Conservation (phyloP, 129 eudicot species). For the Lactuca saligna region DNA sequence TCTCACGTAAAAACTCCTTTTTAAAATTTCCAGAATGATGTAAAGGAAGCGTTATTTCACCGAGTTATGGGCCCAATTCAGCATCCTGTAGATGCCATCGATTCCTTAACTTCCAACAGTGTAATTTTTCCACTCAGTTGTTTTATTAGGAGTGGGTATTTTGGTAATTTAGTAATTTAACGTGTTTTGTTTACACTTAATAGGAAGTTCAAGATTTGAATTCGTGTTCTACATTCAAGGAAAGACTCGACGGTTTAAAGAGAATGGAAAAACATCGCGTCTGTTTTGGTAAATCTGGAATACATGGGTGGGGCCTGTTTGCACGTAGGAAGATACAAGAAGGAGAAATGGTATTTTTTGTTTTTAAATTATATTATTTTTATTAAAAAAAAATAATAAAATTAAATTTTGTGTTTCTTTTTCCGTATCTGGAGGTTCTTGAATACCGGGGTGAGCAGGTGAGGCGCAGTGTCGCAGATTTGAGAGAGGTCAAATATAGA, state of each 20-base stretch:
- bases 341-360: constrained; percentile 77
- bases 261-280: constrained; percentile 63
- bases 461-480: constrained; percentile 77
- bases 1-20: constrained; percentile 7
- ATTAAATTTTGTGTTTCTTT: background rate
- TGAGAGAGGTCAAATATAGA: constrained; percentile 63
- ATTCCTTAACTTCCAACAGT: constrained; percentile 39
- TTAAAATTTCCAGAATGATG: constrained; percentile 36
- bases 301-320: constrained; percentile 99
- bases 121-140: constrained; percentile 14
- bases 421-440: constrained; percentile 52
- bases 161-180: background rate
- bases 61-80: constrained; percentile 71
- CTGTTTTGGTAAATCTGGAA: constrained; percentile 93
- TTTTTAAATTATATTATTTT: background rate
- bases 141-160: background rate
- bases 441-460: constrained; percentile 93
- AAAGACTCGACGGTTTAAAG: constrained; percentile 64
- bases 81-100: constrained; percentile 59
- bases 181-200: background rate
- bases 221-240: constrained; percentile 58
- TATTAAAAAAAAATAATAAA: too few species aligned
- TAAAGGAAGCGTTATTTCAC: constrained; percentile 56
- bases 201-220: constrained; percentile 42
- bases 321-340: constrained; percentile 81